Conservation (phyloP, 2,329 filamentous ascomycete genomes). For the Zymoseptoria crescenta region DNA sequence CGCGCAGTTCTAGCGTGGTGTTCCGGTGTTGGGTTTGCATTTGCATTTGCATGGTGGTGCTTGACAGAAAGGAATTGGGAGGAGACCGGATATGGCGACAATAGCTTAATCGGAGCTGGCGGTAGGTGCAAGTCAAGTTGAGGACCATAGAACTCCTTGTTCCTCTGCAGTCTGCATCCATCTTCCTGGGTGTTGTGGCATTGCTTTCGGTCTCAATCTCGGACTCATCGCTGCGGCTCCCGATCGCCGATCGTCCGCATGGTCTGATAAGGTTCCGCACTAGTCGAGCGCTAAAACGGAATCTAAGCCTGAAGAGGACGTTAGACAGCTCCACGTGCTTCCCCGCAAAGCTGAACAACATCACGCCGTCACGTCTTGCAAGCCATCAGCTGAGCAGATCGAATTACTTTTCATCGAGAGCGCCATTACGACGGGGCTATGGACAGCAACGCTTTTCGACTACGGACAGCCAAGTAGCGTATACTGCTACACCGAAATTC, state of each 20-base stretch:
- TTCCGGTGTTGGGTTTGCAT: neutral
- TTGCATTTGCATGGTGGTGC: neutral
- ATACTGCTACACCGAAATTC: no score
- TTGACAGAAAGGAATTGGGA: neutral
- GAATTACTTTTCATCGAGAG: neutral
- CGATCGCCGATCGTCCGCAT: neutral
- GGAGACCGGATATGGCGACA: no score
- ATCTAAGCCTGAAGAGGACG: neutral
- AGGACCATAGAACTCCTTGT: no score
- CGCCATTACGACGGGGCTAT: no score
- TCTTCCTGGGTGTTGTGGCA: neutral
- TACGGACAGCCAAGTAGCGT: no score
- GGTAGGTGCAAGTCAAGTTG: no score
- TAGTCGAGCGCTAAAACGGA: neutral
- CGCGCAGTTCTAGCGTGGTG: neutral
- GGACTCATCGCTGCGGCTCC: neutral
- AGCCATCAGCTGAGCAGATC: neutral
- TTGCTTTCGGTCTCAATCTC: neutral
- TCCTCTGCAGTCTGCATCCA: no score
- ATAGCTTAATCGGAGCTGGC: no score
- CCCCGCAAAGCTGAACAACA: neutral
- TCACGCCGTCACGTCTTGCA: neutral
- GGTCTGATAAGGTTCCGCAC: neutral
- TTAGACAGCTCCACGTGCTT: neutral
- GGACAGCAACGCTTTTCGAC: no score